phyloP scores from a whole-genome alignment of 371 early-diverging fungal species.

The Apophysomyces sp. region DNA sequence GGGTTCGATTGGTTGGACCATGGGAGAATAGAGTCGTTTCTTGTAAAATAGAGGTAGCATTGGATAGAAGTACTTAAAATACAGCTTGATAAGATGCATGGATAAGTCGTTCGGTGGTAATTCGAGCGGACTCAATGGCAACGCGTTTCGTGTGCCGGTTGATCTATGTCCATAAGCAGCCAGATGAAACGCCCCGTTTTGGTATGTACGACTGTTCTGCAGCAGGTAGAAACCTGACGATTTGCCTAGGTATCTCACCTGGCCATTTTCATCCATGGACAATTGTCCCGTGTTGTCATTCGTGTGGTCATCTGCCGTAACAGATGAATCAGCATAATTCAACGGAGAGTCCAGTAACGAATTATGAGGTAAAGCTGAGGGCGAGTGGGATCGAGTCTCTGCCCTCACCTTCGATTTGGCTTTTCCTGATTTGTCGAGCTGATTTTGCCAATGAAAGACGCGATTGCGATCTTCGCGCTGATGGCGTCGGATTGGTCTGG shows the following conservation, averaged over 20 bases:
- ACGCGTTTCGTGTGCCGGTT: slow-evolving; percentile 2
- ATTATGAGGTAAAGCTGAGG: background rate
- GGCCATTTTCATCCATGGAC: slow-evolving; percentile 48
- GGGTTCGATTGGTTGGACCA: slow-evolving; percentile 13
- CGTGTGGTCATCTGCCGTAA: slow-evolving; percentile 3
- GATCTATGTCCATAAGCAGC: slow-evolving; percentile 28
- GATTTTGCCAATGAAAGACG: background rate
- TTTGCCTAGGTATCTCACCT: slow-evolving; percentile 44
- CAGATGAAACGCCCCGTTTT: slow-evolving; percentile 44
- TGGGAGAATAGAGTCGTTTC: slow-evolving; percentile 13
- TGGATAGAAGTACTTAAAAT: slow-evolving; percentile 55
- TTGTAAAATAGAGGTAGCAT: slow-evolving; percentile 58
- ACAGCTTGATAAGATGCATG: slow-evolving; percentile 51
- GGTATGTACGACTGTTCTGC: slow-evolving; percentile 43
- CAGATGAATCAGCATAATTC: background rate
- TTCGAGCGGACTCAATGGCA: slow-evolving; percentile 20
- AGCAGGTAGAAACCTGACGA: slow-evolving; percentile 50
- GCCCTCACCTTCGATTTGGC: background rate
- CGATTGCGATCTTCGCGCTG: slow-evolving; percentile 15
- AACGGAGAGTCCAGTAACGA: background rate
- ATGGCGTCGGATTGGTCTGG: slow-evolving; percentile 36
- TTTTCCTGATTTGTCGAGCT: background rate
- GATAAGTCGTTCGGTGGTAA: slow-evolving; percentile 57
- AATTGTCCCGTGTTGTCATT: slow-evolving; percentile 38
- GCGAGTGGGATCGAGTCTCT: background rate